Base-by-base conservation (phyloP, 495 filamentous ascomycete genomes). In the Daldinia vernicosa region DNA sequence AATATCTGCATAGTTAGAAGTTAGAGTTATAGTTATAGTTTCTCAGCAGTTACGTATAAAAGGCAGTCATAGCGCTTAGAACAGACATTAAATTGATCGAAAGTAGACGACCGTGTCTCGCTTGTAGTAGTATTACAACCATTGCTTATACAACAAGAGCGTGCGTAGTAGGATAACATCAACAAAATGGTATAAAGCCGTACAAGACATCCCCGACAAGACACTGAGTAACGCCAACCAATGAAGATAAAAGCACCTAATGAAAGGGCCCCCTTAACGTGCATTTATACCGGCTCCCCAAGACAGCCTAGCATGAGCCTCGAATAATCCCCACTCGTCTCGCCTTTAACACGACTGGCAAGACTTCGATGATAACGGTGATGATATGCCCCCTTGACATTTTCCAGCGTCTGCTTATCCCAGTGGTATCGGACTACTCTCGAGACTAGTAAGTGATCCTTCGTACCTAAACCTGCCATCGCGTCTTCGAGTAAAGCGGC, bases 241-340 rank as follows among this genome's bases (percentile, higher is more conserved):
- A 37, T 14, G 3, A 52, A 37, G 30, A 30, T 33, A n/a, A 58
- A 22, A 26, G 9, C 33, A 64, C n/a, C n/a, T n/a, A n/a, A n/a
- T 37, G 22, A 66, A 39, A 5, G n/a, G n/a, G 39, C 40, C 26
- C 30, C 15, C 24, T 30, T 35, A 15, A 54, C 40, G 27, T 27
- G 32, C 28, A 40, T 52, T 53, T 60, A 72, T 28, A 79, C 73
- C 40, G 40, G 71, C 72, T 83, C 79, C 2, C 80, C 81, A 37
- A 84, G 74, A 63, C 84, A 85, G 24, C 86, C 90, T 45, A 92
- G 76, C 84, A 94, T 77, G 67, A 90, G 73, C 71, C 80, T 87
- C 81, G 92, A 85, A 63, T 95, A 96, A 83, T 97, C 91, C 6
- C 95, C 93, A 66, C 91, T 93, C 3, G 93, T 95, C 83, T 98